Base-by-base conservation (phyloP, 768 basidiomycete species). In the Austroboletus festivus region DNA sequence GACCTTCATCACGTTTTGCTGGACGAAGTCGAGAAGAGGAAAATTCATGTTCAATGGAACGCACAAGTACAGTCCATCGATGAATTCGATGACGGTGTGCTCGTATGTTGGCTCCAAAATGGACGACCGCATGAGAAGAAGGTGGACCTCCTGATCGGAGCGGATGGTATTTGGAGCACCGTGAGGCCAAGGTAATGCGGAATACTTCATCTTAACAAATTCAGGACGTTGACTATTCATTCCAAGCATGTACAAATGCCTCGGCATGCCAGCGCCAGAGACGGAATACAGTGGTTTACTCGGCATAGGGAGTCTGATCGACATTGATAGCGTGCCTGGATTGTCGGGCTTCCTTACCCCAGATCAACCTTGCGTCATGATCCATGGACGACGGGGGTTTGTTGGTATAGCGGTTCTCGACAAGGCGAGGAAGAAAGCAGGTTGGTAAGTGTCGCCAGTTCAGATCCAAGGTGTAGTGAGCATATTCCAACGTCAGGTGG, bases 1-100 rank as follows among this genome's bases (percentile, higher is more conserved):
- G 67, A 68, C 39, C 50, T 62, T 5, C 54, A 68, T n/a, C 62
- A 67, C 22, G 60, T 68, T 30, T 47, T 67, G n/a, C 50, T 67
- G 31, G 61, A 68, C 37, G 57, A 58, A 33, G 55, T 63, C 9
- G 56, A 68, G 47, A 56, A 42, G 19, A 48, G 22, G 16, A 24
- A 41, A 34, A 38, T 66, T 20, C 38, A 54, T 7, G 6, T 66
- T 35, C 53, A 34, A 16, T 65, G 65, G 63, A 42, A 33, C n/a
- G 52, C 61, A 12, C 63, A 50, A 19, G 54, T 66, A 28, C 48
- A 50, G 34, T 63, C 51, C 37, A 44, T 54, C 21, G 56, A 65
- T 28, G 65, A 66, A 44, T 51, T 12, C 10, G 37, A 54, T 6
- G 59, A 61, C 11, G 59, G 61, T 21, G 56, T 65, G 5, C 42